Evolutionary conservation across 1,284 basidiomycete genomes (phyloP).

Genomic region (Xerocomus nothofagi): DNA sequence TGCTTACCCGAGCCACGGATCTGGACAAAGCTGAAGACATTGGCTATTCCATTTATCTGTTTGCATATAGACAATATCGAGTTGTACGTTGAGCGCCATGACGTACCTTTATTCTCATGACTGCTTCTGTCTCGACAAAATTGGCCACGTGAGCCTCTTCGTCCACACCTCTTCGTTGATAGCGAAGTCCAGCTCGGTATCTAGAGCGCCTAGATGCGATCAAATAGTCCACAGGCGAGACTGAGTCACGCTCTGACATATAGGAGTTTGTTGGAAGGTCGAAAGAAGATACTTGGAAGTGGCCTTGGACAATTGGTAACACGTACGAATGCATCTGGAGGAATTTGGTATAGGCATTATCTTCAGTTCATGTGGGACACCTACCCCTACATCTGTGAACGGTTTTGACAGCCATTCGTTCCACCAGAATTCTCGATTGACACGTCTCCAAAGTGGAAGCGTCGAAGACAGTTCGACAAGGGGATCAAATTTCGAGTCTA

Average conservation of each 20-base stretch:
- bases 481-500: conserved; percentile 48
- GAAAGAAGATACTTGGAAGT: conserved; percentile 61
- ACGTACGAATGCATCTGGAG: conserved; percentile 57
- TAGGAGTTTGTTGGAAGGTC: conserved; percentile 55
- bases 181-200: conserved; percentile 90
- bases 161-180: conserved; percentile 94
- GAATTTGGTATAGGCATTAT: background rate
- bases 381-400: conserved; percentile 73
- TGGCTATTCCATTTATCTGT: conserved; percentile 67
- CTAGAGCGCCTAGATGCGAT: conserved; percentile 87
- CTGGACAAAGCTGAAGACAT: conserved; percentile 87
- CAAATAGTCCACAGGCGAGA: conserved; percentile 58
- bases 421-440: conserved; percentile 88
- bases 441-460: conserved; percentile 81
- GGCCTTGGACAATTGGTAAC: conserved; percentile 76
- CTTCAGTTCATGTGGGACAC: conserved; percentile 16
- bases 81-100: background rate
- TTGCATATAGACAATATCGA: conserved; percentile 5
- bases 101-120: conserved; percentile 74
- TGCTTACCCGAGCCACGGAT: conserved; percentile 82
- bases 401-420: conserved; percentile 80
- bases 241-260: conserved; percentile 44
- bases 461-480: conserved; percentile 67
- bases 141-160: conserved; percentile 83
- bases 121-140: conserved; percentile 92